Conservation (phyloP, 352 stramenopile species). For the Phytophthora palmivora region DNA sequence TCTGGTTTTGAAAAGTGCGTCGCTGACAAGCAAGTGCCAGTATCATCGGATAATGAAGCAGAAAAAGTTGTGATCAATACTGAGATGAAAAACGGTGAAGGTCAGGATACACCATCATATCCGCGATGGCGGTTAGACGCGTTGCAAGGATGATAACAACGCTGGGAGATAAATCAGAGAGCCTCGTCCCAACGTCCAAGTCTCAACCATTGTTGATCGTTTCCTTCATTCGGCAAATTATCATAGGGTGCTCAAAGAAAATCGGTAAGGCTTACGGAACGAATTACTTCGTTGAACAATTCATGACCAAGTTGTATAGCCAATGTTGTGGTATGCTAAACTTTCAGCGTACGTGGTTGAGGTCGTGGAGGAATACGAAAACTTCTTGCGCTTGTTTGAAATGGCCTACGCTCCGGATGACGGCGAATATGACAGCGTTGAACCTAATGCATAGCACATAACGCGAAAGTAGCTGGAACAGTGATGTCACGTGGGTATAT, state of each 20-base stretch:
- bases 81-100: not conserved
- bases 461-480: too few species aligned
- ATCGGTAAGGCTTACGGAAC: not conserved
- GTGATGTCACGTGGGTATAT: too few species aligned
- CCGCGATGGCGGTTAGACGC: conserved; percentile 29
- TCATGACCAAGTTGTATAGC: not conserved
- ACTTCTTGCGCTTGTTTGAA: conserved; percentile 24
- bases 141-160: conserved; percentile 21
- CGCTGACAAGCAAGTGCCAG: conserved; percentile 12
- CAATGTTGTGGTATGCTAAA: conserved; percentile 20
- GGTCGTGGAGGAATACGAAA: conserved; percentile 20
- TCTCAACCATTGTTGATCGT: not conserved
- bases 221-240: too few species aligned
- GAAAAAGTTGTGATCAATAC: not conserved
- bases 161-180: conserved; percentile 12
- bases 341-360: conserved; percentile 5
- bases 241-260: not conserved
- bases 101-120: conserved; percentile 1
- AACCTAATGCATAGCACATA: too few species aligned
- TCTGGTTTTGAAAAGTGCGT: conserved; percentile 49
- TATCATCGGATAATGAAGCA: not conserved
- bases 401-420: conserved; percentile 24
- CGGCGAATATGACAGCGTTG: not conserved
- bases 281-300: too few species aligned
- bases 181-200: conserved; percentile 19